Conservation (phyloP, 441 rosid species). For the Erodium moschatum region DNA sequence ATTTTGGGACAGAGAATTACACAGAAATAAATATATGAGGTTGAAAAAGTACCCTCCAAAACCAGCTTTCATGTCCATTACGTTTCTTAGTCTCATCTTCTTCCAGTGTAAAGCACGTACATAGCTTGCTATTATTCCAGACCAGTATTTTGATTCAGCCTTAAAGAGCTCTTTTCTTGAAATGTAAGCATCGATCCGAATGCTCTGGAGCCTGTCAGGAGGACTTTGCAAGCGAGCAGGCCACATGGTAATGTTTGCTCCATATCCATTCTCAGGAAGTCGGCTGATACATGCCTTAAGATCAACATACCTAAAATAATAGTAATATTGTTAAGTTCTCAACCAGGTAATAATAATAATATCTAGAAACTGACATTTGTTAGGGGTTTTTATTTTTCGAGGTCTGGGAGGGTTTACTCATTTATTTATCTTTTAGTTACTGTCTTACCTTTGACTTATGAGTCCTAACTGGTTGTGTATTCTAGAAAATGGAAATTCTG, state of each 20-base stretch:
- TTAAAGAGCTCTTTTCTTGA: slow-evolving; percentile 83
- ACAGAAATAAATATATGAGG: slow-evolving; percentile 8
- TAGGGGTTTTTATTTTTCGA: background rate
- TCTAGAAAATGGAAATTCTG: background rate
- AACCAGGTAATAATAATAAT: too few relatives aligned
- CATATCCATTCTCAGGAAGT: slow-evolving; percentile 78
- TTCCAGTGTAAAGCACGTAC: slow-evolving; percentile 71
- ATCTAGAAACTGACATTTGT: background rate
- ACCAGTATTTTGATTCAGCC: slow-evolving; percentile 90
- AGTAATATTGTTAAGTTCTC: background rate
- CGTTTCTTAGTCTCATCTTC: slow-evolving; percentile 70
- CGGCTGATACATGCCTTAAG: slow-evolving; percentile 78
- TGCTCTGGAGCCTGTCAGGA: slow-evolving; percentile 84
- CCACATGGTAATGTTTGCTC: slow-evolving; percentile 64
- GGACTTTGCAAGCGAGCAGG: slow-evolving; percentile 79
- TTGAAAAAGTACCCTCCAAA: slow-evolving; percentile 43
- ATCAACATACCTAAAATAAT: slow-evolving; percentile 59
- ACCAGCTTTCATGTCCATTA: slow-evolving; percentile 44
- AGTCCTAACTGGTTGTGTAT: background rate
- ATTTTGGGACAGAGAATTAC: too few relatives aligned
- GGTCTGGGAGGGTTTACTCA: background rate
- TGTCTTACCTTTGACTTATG: background rate
- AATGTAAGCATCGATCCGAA: slow-evolving; percentile 70
- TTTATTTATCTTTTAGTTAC: background rate
- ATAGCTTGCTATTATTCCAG: slow-evolving; percentile 59